Conservation (phyloP, 2,329 filamentous ascomycete species). For the Verticillium zaregamsianum region DNA sequence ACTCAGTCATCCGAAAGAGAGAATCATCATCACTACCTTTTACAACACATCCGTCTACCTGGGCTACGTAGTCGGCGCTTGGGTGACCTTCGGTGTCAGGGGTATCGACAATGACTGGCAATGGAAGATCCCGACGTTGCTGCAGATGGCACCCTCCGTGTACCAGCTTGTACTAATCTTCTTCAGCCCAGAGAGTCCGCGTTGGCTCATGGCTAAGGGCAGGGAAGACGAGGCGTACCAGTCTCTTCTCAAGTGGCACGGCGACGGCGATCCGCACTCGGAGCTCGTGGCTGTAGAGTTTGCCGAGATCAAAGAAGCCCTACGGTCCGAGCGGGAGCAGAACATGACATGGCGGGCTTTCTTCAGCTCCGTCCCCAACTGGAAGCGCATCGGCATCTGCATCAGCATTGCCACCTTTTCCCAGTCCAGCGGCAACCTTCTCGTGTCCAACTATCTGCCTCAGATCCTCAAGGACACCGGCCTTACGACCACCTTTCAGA, state of each 20-base stretch:
- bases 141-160: slow-evolving; percentile 42
- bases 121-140: slow-evolving; percentile 48
- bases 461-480: slow-evolving; percentile 35
- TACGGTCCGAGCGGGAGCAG: slow-evolving; percentile 36
- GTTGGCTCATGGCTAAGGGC: slow-evolving; percentile 52
- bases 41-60: slow-evolving; percentile 37
- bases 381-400: slow-evolving; percentile 34
- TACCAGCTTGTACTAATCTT: slow-evolving; percentile 38
- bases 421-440: slow-evolving; percentile 34
- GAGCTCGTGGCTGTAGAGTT: slow-evolving; percentile 43
- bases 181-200: slow-evolving; percentile 55
- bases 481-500: slow-evolving; percentile 29
- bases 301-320: slow-evolving; percentile 44
- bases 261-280: slow-evolving; percentile 37
- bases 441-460: slow-evolving; percentile 37
- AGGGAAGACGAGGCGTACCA: slow-evolving; percentile 42
- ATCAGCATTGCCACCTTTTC: slow-evolving; percentile 34
- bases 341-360: slow-evolving; percentile 39
- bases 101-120: slow-evolving; percentile 32
- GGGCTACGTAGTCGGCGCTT: slow-evolving; percentile 31
- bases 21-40: slow-evolving; percentile 31
- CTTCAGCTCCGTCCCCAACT: slow-evolving; percentile 31
- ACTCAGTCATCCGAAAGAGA: slow-evolving; percentile 34
- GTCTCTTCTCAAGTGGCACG: slow-evolving; percentile 48
- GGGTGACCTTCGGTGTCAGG: slow-evolving; percentile 29